Base-by-base conservation (phyloP, 768 basidiomycete species). In the Pholiota conissans region DNA sequence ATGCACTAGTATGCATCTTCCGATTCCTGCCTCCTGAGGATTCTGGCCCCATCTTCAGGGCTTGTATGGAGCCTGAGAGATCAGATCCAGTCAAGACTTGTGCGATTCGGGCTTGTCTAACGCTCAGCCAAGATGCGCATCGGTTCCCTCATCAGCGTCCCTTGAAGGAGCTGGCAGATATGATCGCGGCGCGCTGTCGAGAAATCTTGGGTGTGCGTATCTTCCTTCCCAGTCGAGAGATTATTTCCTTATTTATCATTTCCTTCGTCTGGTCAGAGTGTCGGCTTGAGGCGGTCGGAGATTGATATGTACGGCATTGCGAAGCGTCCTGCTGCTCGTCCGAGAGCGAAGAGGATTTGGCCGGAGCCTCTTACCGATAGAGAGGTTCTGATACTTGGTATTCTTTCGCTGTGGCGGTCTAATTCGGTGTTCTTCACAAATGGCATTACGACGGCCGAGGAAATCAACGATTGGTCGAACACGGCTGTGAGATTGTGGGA, bases 21-120 rank as follows among this genome's bases (percentile, higher is more conserved):
- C 83, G 90, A 13, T 90, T 89, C 62, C 69, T 91, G 20, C 81
- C 88, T 0, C 73, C 78, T 40, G 81, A 85, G 42, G 87, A 91
- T 35, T 78, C 84, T 2, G 47, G 86, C 6, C 76, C 77, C 0
- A 65, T 93, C 5, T 90, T 94, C 66, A 65, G 74, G 20, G 75
- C 76, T 13, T 90, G 91, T 60, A 67, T 93, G 39, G 85, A 89
- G 55, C 84, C 91, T 8, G 89, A 92, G 63, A 82, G 89, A 28
- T 88, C 90, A 0, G 90, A 93, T 24, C 87, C 88, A 1, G 84
- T 91, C 62, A 94, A 94, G 75, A 83, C 88, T 10, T 84, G 84
- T 57, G 93, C 81, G 2, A 77, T 94, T 53, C 85, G 87, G 60
- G 90, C 93, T 2, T 86, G 82, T 62, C 71, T 90, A 37, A 89